A percentile compares a stretch with the other conserved stretches of the same genome.
phyloP scores from a whole-genome alignment of 2,329 filamentous ascomycete genomes.

The Calcarisporium arbuscula region DNA sequence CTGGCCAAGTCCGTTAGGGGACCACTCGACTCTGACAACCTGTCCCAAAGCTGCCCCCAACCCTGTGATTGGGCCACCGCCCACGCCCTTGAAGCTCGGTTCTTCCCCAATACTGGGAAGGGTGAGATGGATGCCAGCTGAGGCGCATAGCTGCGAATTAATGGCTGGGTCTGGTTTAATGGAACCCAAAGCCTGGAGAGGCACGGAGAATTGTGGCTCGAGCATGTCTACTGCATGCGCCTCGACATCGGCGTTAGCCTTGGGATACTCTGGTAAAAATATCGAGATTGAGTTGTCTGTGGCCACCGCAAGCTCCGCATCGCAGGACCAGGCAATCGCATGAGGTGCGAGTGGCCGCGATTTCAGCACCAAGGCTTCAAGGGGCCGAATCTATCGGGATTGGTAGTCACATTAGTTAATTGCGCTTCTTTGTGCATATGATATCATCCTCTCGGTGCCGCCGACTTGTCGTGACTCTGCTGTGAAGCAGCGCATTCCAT shows the following conservation, averaged over 20 bases:
- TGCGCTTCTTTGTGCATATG: too few species aligned
- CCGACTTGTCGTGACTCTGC: too few species aligned
- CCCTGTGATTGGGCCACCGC: slow-evolving; percentile 38
- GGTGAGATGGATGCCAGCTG: slow-evolving; percentile 28
- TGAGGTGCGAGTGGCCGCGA: slow-evolving; percentile 38
- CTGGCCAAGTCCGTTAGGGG: slow-evolving; percentile 49
- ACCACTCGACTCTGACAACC: slow-evolving; percentile 49
- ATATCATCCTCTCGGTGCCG: too few species aligned
- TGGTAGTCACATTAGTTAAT: too few species aligned
- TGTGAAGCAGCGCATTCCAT: too few species aligned
- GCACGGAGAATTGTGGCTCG: slow-evolving; percentile 26
- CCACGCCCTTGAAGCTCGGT: slow-evolving; percentile 34
- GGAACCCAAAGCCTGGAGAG: slow-evolving; percentile 24
- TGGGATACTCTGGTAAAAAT: slow-evolving; percentile 40
- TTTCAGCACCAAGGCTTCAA: slow-evolving; percentile 38
- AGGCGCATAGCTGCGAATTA: slow-evolving; percentile 38
- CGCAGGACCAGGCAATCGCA: slow-evolving; percentile 46
- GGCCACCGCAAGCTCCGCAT: slow-evolving; percentile 50
- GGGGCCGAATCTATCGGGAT: slow-evolving; percentile 38
- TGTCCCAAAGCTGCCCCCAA: slow-evolving; percentile 48
- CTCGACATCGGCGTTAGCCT: slow-evolving; percentile 17
- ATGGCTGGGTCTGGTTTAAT: slow-evolving; percentile 35
- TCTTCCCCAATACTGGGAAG: slow-evolving; percentile 16
- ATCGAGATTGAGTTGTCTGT: slow-evolving; percentile 50
- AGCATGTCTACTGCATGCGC: slow-evolving; percentile 19